Evolutionary conservation across 1,139 yeast species (phyloP), one percentile per base, ranked within the genome.

Genomic region (Keqinozyma sinolaborantium): DNA sequence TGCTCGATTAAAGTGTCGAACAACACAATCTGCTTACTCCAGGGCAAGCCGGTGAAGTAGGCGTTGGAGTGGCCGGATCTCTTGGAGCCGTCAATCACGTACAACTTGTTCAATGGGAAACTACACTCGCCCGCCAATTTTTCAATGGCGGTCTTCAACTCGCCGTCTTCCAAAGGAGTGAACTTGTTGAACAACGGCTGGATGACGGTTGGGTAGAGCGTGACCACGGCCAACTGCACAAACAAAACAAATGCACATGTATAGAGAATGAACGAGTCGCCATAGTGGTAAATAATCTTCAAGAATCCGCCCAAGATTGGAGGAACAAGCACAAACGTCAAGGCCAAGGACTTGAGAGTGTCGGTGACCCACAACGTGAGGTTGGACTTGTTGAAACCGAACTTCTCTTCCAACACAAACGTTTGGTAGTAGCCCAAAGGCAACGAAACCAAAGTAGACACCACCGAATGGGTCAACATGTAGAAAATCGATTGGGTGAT

Each of bases 11-110:
- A 73, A 6, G 97, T 92, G 50, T 92, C 98, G 55, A 71, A 92
- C 33, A 92, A 73, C 30, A 92, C 97, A 60, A 92, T 92, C 58
- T 90, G 92, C 61, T 92, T 92, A 36, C 88, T 81, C 94, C 97
- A 90, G 28, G 98, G 98, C 48, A 92, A 71, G 4, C 98, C 98
- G 45, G 85, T 79, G 55, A 92, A 92, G 58, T 86, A 92, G 27
- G 98, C 98, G 53, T 92, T 92, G 5, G 97, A 90, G 60, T 92
- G 98, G 10, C 95, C 79, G 1, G 96, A 86, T 63, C 97, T 83
- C 57, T 83, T 86, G 30, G 97, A 90, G 10, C 97, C 97, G 56
- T 92, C 98, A 53, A 90, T 78, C 30, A 90, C 96, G 50, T 76
- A 85, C 38, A 92, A 68, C 51, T 87, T 81, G 36, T 81, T 75